Evolutionary conservation across 108 stramenopile genomes (phyloP), one percentile per base, ranked within the genome.

Genomic region (Nannochloropsis gaditana): DNA sequence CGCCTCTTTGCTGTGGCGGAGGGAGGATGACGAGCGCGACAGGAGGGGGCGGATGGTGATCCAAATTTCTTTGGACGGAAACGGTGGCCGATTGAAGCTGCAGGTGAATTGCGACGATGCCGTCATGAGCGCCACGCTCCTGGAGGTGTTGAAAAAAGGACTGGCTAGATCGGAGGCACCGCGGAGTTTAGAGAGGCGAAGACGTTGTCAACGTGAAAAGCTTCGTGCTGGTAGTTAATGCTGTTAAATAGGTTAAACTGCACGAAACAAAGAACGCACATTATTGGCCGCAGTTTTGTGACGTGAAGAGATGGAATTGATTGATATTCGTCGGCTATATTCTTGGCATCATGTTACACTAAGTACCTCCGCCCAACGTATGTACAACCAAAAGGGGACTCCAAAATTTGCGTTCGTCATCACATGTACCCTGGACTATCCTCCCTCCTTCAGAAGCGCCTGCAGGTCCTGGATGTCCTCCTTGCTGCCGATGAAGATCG

Each of bases 401-500:
- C 31, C 0, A 31, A 31, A 31, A 31, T 31, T 31, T 1, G 31
- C 1, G 31, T 31, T 31, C 31, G 31, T 31, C 31, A 31, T 31
- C 31, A 31, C 1, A 31, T 31, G 31, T 31, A 31, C 31, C 31
- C 31, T 31, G 0, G 31, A 31, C 31, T 31, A 31, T 1, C 0
- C 47, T 50, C 47, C 10, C 10, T 50, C 59, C 59, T 73, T 81
- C 41, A 81, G 31, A 19, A 41, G 41, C 31, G 21, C 41, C 17
- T 81, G 41, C 41, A 87, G 80, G 79, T 79, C 79, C 89, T 93
- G 87, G 9, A 95, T 91, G 82, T 93, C 93, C 42, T 93, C 89
- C 85, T 90, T 91, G 45, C 93, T 93, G 45, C 92, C 92, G 79
- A 92, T 87, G 42, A 92, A 89, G 44, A 89, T 80, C 10, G 92